phyloP scores from a whole-genome alignment of 2,329 filamentous ascomycete genomes.

The Taxawa tesnikishii region DNA sequence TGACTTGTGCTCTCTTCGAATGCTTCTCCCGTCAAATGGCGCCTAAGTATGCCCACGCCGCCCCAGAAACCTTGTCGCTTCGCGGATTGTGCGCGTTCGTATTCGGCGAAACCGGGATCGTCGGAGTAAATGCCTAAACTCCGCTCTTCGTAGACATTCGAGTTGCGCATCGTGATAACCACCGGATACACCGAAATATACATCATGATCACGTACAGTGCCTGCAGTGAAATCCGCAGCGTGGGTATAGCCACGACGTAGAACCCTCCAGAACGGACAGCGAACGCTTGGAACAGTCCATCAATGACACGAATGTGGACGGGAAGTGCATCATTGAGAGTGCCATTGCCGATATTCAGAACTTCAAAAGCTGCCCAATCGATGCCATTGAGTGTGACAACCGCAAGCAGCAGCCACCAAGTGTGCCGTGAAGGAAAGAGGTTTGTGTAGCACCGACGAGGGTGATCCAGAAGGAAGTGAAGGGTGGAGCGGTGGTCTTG shows the following conservation, averaged over 20 bases:
- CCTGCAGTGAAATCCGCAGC: slow-evolving; percentile 43
- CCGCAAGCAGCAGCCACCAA: slow-evolving; percentile 41
- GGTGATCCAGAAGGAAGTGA: slow-evolving; percentile 49
- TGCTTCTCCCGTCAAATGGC: background rate
- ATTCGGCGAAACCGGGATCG: slow-evolving; percentile 7
- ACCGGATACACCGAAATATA: slow-evolving; percentile 52
- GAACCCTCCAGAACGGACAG: slow-evolving; percentile 36
- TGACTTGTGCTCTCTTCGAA: slow-evolving; percentile 18
- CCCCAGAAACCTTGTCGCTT: slow-evolving; percentile 2
- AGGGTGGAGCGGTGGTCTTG: slow-evolving; percentile 32
- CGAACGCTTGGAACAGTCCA: slow-evolving; percentile 47
- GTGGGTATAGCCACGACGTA: slow-evolving; percentile 33
- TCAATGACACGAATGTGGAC: slow-evolving; percentile 38
- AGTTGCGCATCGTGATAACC: slow-evolving; percentile 48
- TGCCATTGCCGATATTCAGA: slow-evolving; percentile 43
- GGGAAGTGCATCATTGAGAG: slow-evolving; percentile 31
- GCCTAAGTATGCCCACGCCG: slow-evolving; percentile 1
- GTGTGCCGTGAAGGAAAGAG: slow-evolving; percentile 49
- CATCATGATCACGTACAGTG: slow-evolving; percentile 53
- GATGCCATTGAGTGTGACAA: slow-evolving; percentile 40
- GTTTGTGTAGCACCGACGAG: slow-evolving; percentile 49
- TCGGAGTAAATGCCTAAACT: slow-evolving; percentile 46
- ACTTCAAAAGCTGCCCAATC: slow-evolving; percentile 41
- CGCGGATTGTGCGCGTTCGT: background rate
- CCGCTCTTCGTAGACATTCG: slow-evolving; percentile 50